Evolutionary conservation across 1,284 basidiomycete species (phyloP).

Genomic region (Heterobasidion parviporum): DNA sequence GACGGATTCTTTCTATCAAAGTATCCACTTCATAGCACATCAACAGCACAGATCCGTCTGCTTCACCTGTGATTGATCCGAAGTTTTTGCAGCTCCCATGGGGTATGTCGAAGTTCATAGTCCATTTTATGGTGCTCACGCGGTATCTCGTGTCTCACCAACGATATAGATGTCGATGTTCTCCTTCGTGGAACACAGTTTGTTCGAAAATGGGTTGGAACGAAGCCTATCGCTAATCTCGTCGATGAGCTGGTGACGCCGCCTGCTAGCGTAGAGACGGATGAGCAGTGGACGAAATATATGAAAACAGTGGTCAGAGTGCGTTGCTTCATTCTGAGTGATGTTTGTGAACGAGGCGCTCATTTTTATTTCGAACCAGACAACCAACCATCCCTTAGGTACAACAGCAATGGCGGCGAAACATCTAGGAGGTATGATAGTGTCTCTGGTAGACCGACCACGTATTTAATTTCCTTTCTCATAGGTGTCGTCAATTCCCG

Average conservation of each 20-base stretch:
- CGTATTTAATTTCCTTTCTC: neutral
- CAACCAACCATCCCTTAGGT: conserved; percentile 11
- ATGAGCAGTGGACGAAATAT: conserved; percentile 5
- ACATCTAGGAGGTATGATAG: conserved; percentile 6
- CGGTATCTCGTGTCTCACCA: neutral
- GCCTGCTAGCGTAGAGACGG: conserved; percentile 1
- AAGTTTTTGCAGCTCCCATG: conserved; percentile 4
- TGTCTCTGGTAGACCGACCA: too few relatives aligned
- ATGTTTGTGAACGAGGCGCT: neutral
- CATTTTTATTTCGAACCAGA: conserved; percentile 1
- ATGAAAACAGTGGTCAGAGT: conserved; percentile 4
- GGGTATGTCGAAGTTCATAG: neutral
- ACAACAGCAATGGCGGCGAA: conserved; percentile 12
- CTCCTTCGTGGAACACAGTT: conserved; percentile 9
- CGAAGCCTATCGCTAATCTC: conserved; percentile 7
- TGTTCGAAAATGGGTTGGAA: conserved; percentile 7
- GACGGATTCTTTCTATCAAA: too few relatives aligned
- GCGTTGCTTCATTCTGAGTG: neutral
- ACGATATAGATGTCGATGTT: conserved; percentile 7
- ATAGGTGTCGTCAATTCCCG: conserved; percentile 11
- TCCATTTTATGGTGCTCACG: neutral
- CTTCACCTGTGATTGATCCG: conserved; percentile 9
- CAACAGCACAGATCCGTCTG: conserved; percentile 8
- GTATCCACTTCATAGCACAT: conserved; percentile 5
- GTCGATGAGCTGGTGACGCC: conserved; percentile 6